Conservation (phyloP, 176 grass and related monocot genomes). For the Paspalum notatum region DNA sequence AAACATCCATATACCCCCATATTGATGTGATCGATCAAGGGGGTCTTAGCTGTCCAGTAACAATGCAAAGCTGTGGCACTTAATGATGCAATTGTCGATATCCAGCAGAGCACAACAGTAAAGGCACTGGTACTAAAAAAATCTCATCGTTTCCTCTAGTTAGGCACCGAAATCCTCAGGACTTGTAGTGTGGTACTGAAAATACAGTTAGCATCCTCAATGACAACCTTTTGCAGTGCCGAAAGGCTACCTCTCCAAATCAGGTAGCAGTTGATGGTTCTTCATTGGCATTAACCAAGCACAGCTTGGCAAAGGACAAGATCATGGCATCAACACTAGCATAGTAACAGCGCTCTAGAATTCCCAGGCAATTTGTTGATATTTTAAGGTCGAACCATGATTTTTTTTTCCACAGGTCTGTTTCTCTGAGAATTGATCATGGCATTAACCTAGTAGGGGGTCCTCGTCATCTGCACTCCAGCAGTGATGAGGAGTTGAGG, state of each 20-base stretch:
- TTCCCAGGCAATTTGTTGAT: too few relatives aligned
- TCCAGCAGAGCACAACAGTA: conserved; percentile 14
- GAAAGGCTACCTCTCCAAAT: neutral
- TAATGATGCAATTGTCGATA: conserved; percentile 21
- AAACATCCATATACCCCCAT: conserved; percentile 1
- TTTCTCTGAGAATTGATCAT: neutral
- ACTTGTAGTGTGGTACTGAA: conserved; percentile 1
- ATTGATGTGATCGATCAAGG: conserved; percentile 20
- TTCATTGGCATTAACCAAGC: conserved; percentile 8
- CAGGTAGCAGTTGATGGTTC: neutral
- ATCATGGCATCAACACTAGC: too few relatives aligned
- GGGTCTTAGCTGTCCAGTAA: conserved; percentile 19
- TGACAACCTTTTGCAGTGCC: neutral
- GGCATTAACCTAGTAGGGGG: neutral
- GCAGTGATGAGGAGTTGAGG: neutral
- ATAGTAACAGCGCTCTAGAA: too few relatives aligned
- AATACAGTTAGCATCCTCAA: conserved; percentile 8
- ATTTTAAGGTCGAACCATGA: too few relatives aligned
- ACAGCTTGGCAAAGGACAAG: neutral
- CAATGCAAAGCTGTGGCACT: conserved; percentile 27
- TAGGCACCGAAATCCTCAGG: conserved; percentile 7
- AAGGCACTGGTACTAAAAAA: conserved; percentile 24
- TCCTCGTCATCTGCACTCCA: neutral
- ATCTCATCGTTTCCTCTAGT: neutral
- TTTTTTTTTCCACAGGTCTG: too few relatives aligned